Evolutionary conservation across 495 filamentous ascomycete species (phyloP).

Genomic region (Neurospora africana): DNA sequence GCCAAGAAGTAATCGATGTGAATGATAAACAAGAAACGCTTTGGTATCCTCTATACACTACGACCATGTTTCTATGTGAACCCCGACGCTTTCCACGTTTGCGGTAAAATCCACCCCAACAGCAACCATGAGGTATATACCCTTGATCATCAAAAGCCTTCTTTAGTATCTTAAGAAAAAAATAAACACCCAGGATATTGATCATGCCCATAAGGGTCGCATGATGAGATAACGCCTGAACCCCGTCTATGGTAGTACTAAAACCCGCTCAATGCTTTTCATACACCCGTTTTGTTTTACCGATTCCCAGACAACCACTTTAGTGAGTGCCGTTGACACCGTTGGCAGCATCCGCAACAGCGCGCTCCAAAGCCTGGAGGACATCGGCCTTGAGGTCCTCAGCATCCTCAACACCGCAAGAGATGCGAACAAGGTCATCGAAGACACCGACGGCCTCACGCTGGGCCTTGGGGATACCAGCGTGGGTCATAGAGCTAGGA

Average conservation of each 20-base stretch:
- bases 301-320: background rate
- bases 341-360: conserved; percentile 40
- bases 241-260: background rate
- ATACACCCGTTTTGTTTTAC: background rate
- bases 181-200: background rate
- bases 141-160: background rate
- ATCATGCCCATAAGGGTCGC: background rate
- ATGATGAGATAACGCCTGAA: background rate
- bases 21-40: background rate
- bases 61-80: background rate
- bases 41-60: background rate
- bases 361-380: conserved; percentile 71
- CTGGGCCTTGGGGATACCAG: conserved; percentile 81
- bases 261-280: background rate
- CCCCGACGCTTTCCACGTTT: background rate
- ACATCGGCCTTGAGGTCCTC: conserved; percentile 77
- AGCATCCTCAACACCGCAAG: conserved; percentile 87
- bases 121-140: background rate
- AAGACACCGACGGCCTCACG: conserved; percentile 90
- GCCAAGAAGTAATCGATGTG: background rate
- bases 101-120: background rate
- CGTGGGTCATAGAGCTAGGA: conserved; percentile 84
- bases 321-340: conserved; percentile 8
- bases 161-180: background rate
- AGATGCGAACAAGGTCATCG: conserved; percentile 90